Evolutionary conservation across 2,329 filamentous ascomycete species (phyloP).

Genomic region (Trichoderma pleuroti): DNA sequence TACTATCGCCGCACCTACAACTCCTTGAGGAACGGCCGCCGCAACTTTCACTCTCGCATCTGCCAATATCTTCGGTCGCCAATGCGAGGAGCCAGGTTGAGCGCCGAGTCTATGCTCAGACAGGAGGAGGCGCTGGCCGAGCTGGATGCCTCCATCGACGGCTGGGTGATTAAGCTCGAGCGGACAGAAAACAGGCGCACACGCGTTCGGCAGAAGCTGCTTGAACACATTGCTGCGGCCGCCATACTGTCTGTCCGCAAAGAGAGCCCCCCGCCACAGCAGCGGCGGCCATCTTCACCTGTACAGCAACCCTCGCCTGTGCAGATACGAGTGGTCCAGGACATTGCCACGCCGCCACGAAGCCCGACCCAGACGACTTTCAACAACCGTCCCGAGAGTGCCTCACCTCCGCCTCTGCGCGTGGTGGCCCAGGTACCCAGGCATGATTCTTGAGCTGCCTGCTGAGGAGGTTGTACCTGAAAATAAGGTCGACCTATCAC

Average conservation of each 20-base stretch:
- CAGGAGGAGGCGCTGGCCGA: slow-evolving; percentile 77
- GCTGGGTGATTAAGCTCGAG: slow-evolving; percentile 78
- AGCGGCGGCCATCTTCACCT: not conserved
- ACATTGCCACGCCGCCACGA: slow-evolving; percentile 55
- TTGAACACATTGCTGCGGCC: slow-evolving; percentile 77
- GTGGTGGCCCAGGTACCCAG: slow-evolving; percentile 53
- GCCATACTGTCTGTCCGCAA: slow-evolving; percentile 45
- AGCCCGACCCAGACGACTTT: slow-evolving; percentile 51
- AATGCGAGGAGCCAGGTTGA: slow-evolving; percentile 63
- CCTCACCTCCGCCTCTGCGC: slow-evolving; percentile 49
- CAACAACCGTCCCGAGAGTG: slow-evolving; percentile 33
- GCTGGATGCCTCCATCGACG: slow-evolving; percentile 73
- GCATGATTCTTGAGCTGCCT: slow-evolving; percentile 53
- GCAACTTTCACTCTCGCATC: slow-evolving; percentile 72
- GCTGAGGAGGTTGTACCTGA: slow-evolving; percentile 37
- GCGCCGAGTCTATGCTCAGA: slow-evolving; percentile 69
- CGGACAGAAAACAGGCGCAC: slow-evolving; percentile 73
- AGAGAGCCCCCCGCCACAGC: not conserved
- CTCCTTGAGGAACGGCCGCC: slow-evolving; percentile 69
- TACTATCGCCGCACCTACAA: slow-evolving; percentile 75
- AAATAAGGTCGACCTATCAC: slow-evolving; percentile 26
- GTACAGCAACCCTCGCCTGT: slow-evolving; percentile 27
- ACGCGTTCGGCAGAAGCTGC: slow-evolving; percentile 71
- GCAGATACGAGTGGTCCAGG: slow-evolving; percentile 36
- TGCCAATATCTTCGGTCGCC: slow-evolving; percentile 73